Evolutionary conservation across 768 basidiomycete genomes (phyloP).

Genomic region (Mycena indigotica): DNA sequence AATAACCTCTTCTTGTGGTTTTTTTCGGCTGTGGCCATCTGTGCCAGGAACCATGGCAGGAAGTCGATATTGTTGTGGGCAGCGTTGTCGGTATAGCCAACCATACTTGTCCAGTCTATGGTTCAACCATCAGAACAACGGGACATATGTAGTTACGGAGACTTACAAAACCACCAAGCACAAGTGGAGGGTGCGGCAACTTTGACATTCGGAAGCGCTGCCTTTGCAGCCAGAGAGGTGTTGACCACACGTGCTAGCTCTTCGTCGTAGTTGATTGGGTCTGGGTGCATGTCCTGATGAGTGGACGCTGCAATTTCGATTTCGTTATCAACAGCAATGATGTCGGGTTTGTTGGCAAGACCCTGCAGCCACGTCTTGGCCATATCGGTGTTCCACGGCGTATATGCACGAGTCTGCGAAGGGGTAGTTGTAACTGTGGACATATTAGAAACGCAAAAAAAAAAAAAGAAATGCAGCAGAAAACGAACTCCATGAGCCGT

Average conservation of each 20-base stretch:
- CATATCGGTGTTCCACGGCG: conserved; percentile 49
- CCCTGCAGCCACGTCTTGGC: conserved; percentile 48
- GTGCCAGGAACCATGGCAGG: conserved; percentile 55
- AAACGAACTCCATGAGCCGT: conserved; percentile 39
- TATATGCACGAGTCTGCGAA: conserved; percentile 43
- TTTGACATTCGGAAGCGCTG: conserved; percentile 17
- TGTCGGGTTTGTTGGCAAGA: conserved; percentile 48
- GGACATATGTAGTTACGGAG: too few species aligned
- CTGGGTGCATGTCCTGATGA: conserved; percentile 62
- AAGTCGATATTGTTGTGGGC: conserved; percentile 57
- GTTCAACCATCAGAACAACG: not conserved
- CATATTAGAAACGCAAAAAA: not conserved
- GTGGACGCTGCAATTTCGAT: conserved; percentile 57
- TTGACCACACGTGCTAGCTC: conserved; percentile 48
- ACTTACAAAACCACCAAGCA: conserved; percentile 23
- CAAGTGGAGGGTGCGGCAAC: conserved; percentile 24
- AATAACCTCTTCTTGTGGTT: conserved; percentile 44
- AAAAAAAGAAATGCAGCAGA: not conserved
- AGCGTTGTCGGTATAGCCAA: conserved; percentile 51
- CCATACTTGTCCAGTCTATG: conserved; percentile 53
- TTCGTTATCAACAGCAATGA: conserved; percentile 57
- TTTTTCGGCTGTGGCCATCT: conserved; percentile 46
- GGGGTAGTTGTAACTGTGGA: conserved; percentile 37
- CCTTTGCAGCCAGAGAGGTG: conserved; percentile 32
- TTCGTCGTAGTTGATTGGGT: conserved; percentile 53